A percentile compares a stretch with the other conserved stretches of the same genome.
Evolutionary conservation across 306 rosid species (phyloP).

Genomic region (Cucurbita pepo): DNA sequence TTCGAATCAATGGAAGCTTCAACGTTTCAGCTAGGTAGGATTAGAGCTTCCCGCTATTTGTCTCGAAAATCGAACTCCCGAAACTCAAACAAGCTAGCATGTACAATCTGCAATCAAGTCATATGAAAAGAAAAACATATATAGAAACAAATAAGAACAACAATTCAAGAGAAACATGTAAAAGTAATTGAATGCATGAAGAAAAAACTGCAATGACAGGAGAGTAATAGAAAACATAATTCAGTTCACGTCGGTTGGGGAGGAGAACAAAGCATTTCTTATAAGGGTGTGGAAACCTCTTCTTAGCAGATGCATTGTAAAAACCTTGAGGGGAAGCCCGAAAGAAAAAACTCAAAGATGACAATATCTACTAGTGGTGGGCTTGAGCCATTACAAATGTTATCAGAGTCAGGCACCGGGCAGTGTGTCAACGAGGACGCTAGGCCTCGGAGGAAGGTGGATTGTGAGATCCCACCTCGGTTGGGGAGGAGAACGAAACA

Average conservation of each 20-base stretch:
- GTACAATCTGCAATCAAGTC: background rate
- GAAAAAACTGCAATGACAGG: background rate
- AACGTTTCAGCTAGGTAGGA: background rate
- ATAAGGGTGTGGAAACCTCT: too few relatives aligned
- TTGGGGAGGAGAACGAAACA: too few relatives aligned
- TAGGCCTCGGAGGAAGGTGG: too few relatives aligned
- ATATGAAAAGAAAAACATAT: background rate
- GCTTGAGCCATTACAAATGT: too few relatives aligned
- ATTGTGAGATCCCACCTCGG: too few relatives aligned
- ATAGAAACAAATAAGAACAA: background rate
- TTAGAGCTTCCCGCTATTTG: background rate
- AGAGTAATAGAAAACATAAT: background rate
- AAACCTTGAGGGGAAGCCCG: too few relatives aligned
- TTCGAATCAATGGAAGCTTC: slow-evolving; percentile 23
- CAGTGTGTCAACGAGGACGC: too few relatives aligned
- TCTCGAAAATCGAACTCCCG: background rate
- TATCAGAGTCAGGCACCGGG: too few relatives aligned
- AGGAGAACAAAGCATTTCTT: too few relatives aligned
- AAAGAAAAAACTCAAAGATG: too few relatives aligned
- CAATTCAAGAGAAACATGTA: background rate
- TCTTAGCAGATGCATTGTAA: too few relatives aligned
- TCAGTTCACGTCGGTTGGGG: background rate
- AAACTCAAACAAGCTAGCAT: background rate
- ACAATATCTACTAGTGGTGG: too few relatives aligned
- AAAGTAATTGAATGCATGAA: background rate